These are phyloP conservation scores for Annulohypoxylon bovei DNA, from an alignment of 495 filamentous ascomycete genomes.

Conservation along the genomic window DNA sequence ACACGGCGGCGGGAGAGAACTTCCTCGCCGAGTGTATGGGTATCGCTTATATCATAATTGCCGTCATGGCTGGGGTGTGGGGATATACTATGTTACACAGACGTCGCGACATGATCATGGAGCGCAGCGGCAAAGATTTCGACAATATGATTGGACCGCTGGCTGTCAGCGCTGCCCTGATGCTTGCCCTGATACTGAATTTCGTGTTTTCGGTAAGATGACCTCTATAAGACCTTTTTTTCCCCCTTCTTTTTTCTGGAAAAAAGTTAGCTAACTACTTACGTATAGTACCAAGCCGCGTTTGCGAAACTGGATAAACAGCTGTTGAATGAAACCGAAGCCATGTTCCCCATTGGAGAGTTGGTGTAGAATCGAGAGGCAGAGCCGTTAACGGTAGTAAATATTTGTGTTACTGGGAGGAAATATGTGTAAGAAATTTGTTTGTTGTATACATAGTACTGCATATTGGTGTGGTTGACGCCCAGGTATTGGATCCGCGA, in stretches of 20 bases:
- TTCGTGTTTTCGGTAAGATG: slow-evolving; percentile 78
- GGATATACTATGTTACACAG: slow-evolving; percentile 83
- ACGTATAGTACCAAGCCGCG: slow-evolving; percentile 47
- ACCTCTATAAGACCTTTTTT: background rate
- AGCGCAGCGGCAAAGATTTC: slow-evolving; percentile 89
- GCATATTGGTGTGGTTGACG: slow-evolving; percentile 13
- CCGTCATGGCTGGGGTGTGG: slow-evolving; percentile 84
- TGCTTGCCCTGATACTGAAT: slow-evolving; percentile 82
- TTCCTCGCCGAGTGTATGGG: slow-evolving; percentile 77
- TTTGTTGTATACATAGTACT: slow-evolving; percentile 23
- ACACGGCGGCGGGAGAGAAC: slow-evolving; percentile 85
- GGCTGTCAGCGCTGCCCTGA: slow-evolving; percentile 81
- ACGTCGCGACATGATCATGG: slow-evolving; percentile 79
- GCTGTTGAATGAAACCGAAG: slow-evolving; percentile 37
- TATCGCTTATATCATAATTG: slow-evolving; percentile 82
- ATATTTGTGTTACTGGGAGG: background rate
- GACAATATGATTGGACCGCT: slow-evolving; percentile 87
- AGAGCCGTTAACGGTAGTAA: background rate
- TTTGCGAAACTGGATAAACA: slow-evolving; percentile 29
- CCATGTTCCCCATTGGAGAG: slow-evolving; percentile 39
- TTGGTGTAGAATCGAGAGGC: slow-evolving; percentile 24
- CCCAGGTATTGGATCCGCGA: slow-evolving; percentile 15
- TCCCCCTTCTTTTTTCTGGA: background rate
- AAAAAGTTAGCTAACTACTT: slow-evolving; percentile 15
- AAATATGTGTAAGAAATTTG: slow-evolving; percentile 30